Evolutionary conservation across 192 early-diverging fungal genomes (phyloP).

Genomic region (Backusella circina): DNA sequence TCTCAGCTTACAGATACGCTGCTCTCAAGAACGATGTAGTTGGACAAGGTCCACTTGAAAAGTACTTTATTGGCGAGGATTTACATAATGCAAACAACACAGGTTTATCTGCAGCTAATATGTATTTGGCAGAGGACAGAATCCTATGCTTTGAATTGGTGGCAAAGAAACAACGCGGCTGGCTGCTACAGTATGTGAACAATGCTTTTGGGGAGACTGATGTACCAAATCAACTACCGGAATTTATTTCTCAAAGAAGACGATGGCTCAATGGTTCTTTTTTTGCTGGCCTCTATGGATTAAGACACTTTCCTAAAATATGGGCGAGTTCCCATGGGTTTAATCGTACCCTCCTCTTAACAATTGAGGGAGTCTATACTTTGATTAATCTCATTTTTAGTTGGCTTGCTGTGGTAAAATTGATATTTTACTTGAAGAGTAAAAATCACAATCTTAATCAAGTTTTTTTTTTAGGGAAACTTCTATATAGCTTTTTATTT

Average conservation of each 20-base stretch:
- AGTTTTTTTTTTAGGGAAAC: conserved; percentile 48
- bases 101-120: conserved; percentile 48
- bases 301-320: conserved; percentile 54
- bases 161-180: conserved; percentile 53
- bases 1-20: conserved; percentile 70
- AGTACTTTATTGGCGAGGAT: conserved; percentile 69
- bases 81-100: conserved; percentile 41
- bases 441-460: conserved; percentile 27
- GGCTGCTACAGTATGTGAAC: conserved; percentile 68
- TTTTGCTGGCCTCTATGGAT: conserved; percentile 71
- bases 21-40: conserved; percentile 50
- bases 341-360: conserved; percentile 46
- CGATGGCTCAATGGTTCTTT: conserved; percentile 82
- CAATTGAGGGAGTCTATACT: conserved; percentile 67
- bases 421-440: conserved; percentile 8
- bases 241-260: conserved; percentile 78
- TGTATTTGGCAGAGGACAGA: conserved; percentile 75
- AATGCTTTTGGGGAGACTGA: conserved; percentile 68
- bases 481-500: conserved; percentile 86
- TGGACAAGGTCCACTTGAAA: conserved; percentile 52
- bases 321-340: conserved; percentile 45
- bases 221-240: conserved; percentile 65
- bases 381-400: conserved; percentile 64
- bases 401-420: conserved; percentile 71
- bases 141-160: conserved; percentile 85